A percentile compares a stretch with the other conserved stretches of the same genome.
Evolutionary conservation across 305 asterid genomes (phyloP).

Genomic region (Fraxinus sp.): DNA sequence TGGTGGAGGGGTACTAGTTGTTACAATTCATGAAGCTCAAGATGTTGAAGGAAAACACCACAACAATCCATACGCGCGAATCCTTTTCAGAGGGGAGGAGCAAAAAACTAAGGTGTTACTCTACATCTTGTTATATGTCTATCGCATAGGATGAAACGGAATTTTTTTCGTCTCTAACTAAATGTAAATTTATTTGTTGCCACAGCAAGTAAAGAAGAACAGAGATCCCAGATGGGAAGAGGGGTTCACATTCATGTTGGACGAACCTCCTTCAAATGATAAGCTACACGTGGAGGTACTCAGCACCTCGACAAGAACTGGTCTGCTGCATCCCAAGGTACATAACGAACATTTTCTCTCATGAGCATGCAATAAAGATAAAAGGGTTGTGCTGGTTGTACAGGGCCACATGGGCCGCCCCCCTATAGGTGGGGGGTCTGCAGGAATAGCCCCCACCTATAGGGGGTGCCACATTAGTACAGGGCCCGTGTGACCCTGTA

Average conservation of each 20-base stretch:
- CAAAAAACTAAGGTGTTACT: slow-evolving; percentile 80
- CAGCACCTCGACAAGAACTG: slow-evolving; percentile 79
- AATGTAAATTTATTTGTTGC: slow-evolving; percentile 1
- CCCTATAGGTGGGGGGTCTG: no score
- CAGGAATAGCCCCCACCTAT: no score
- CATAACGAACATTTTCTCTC: slow-evolving; percentile 16
- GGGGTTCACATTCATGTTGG: slow-evolving; percentile 70
- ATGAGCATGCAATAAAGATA: neutral
- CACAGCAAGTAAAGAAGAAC: slow-evolving; percentile 90
- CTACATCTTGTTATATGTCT: neutral
- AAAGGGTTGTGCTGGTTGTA: no score
- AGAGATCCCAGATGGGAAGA: slow-evolving; percentile 98
- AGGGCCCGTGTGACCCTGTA: no score
- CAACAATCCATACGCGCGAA: slow-evolving; percentile 82
- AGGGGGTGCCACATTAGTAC: no score
- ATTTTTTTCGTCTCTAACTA: neutral
- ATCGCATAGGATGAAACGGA: neutral
- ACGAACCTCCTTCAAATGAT: slow-evolving; percentile 81
- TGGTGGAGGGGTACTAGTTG: slow-evolving; percentile 81
- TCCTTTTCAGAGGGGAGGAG: slow-evolving; percentile 81
- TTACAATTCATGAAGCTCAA: slow-evolving; percentile 85
- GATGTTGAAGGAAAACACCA: slow-evolving; percentile 99
- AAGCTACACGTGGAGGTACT: slow-evolving; percentile 75
- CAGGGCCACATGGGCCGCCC: no score
- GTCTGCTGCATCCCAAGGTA: slow-evolving; percentile 97